A percentile compares a stretch with the other conserved stretches of the same genome.
phyloP scores from a whole-genome alignment of 306 rosid genomes.

The Glycine tomentella region DNA sequence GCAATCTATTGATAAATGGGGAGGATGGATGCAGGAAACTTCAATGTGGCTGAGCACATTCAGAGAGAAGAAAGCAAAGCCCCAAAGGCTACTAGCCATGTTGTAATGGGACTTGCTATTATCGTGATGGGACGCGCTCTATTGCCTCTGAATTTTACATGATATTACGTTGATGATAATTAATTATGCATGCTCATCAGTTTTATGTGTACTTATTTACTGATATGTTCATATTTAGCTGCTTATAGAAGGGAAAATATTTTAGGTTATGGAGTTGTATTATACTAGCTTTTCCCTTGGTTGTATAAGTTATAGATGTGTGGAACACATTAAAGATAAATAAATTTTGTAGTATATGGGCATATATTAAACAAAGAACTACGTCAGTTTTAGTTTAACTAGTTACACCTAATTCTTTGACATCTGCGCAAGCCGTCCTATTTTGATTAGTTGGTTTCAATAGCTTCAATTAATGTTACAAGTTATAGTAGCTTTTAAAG shows the following conservation, averaged over 20 bases:
- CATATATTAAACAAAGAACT: background rate
- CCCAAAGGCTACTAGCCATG: constrained; percentile 44
- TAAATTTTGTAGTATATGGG: background rate
- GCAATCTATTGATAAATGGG: background rate
- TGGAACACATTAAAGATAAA: background rate
- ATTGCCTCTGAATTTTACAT: constrained; percentile 35
- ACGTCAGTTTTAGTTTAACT: no score
- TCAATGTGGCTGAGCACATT: constrained; percentile 72
- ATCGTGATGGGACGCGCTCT: constrained; percentile 53
- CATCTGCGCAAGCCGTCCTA: background rate
- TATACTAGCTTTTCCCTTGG: background rate
- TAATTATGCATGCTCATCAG: background rate
- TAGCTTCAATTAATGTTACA: background rate
- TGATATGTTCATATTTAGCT: background rate
- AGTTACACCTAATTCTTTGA: background rate
- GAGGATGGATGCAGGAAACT: constrained; percentile 59
- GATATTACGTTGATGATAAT: background rate
- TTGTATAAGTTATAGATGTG: no score
- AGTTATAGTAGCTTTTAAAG: background rate
- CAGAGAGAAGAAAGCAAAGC: constrained; percentile 54
- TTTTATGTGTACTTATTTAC: constrained; percentile 19
- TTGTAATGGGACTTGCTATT: constrained; percentile 56
- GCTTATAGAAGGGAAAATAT: constrained; percentile 13
- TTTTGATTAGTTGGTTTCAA: background rate
- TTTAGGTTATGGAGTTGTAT: background rate